Conservation (phyloP, 106 monocot species). For the Iris macrosiphon region DNA sequence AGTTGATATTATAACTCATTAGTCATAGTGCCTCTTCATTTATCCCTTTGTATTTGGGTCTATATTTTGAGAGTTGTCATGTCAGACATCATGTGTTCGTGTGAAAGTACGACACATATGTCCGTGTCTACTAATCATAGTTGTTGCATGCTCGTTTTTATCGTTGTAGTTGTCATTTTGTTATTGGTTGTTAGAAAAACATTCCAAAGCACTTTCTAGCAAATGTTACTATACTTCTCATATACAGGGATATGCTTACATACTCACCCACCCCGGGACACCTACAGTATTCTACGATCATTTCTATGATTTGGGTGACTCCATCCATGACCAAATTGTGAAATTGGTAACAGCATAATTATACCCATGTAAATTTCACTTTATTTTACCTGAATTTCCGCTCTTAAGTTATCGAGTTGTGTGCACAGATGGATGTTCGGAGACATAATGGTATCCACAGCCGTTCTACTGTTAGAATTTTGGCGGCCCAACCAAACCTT, state of each 20-base stretch:
- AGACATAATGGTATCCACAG: slow-evolving; percentile 59
- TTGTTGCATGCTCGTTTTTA: too few species aligned
- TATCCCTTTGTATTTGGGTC: too few species aligned
- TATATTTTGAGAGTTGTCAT: too few species aligned
- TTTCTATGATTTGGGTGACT: slow-evolving; percentile 69
- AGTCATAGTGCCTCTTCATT: too few species aligned
- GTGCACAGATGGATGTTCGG: slow-evolving; percentile 50
- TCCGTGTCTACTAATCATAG: too few species aligned
- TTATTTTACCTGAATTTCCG: background rate
- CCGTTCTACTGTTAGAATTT: slow-evolving; percentile 46
- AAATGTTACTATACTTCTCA: too few species aligned
- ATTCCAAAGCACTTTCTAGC: too few species aligned
- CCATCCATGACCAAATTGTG: slow-evolving; percentile 58
- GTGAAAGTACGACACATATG: too few species aligned
- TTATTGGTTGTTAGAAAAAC: too few species aligned
- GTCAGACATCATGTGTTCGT: too few species aligned
- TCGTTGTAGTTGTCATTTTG: too few species aligned
- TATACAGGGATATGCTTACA: slow-evolving; percentile 87
- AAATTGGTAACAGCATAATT: slow-evolving; percentile 51
- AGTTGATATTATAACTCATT: too few species aligned
- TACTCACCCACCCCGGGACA: slow-evolving; percentile 88
- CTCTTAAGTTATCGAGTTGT: background rate
- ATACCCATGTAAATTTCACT: background rate
- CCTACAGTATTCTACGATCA: slow-evolving; percentile 79
- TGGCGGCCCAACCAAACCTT: slow-evolving; percentile 52